These are phyloP conservation scores for Umbelopsis vinacea DNA, from an alignment of 192 early-diverging fungal genomes.

Conservation along the genomic window DNA sequence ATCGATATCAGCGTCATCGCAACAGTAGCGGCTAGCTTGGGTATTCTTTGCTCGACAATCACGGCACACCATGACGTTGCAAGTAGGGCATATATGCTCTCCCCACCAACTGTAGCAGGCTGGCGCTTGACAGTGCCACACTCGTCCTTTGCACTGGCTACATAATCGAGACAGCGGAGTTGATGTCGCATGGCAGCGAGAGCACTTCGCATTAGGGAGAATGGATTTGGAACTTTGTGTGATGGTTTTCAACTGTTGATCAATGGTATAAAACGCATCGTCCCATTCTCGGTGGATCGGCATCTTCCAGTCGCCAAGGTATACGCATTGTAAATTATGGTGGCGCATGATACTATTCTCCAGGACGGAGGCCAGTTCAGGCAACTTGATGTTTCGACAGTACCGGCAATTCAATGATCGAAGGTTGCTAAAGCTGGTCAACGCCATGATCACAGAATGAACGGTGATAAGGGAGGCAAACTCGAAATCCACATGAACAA, in stretches of 20 bases:
- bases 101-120: constrained; percentile 4
- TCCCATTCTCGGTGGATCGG: constrained; percentile 13
- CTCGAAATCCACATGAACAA: constrained; percentile 3
- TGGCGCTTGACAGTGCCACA: constrained; percentile 8
- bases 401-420: constrained; percentile 13
- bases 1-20: neutral
- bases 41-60: constrained; percentile 2
- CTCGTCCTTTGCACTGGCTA: constrained; percentile 1
- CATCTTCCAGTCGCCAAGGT: constrained; percentile 12
- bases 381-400: constrained; percentile 12
- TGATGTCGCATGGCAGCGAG: neutral
- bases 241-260: neutral
- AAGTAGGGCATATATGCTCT: neutral
- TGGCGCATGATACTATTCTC: neutral
- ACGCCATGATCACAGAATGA: constrained; percentile 4
- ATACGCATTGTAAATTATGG: neutral
- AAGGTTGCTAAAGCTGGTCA: constrained; percentile 6
- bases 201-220: neutral
- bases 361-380: neutral
- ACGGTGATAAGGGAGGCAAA: constrained; percentile 12
- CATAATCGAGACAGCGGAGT: constrained; percentile 11
- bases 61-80: neutral
- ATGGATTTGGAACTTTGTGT: neutral
- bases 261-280: neutral
- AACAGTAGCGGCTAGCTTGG: neutral